A percentile compares a stretch with the other conserved stretches of the same genome.
phyloP scores from a whole-genome alignment of 305 asterid genomes.

The Fraxinus baroniana region DNA sequence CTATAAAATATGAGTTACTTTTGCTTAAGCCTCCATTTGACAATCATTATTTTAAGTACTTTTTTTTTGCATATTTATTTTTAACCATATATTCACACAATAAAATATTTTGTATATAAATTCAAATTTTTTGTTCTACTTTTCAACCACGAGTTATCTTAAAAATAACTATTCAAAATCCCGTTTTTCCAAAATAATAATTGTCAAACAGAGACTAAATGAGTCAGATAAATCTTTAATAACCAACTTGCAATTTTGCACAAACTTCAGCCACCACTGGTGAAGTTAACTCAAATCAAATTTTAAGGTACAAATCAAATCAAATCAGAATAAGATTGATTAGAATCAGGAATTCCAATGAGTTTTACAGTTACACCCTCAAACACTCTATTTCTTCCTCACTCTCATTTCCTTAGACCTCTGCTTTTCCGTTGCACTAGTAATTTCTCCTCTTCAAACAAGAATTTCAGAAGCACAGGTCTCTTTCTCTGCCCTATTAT shows the following conservation, averaged over 20 bases:
- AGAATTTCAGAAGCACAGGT: constrained; percentile 29
- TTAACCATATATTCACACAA: too few relatives aligned
- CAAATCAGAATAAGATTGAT: neutral
- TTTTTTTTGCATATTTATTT: too few relatives aligned
- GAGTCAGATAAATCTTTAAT: neutral
- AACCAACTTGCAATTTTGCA: neutral
- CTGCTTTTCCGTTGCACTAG: neutral
- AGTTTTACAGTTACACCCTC: constrained; percentile 27
- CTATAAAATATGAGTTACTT: too few relatives aligned
- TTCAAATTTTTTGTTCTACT: too few relatives aligned
- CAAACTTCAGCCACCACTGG: neutral
- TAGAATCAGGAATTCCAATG: constrained; percentile 24
- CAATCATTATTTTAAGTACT: too few relatives aligned
- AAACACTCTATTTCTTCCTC: constrained; percentile 1
- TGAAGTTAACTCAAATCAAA: neutral
- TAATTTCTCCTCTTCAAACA: constrained; percentile 11
- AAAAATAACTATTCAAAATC: too few relatives aligned
- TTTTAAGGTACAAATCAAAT: neutral
- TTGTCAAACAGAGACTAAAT: neutral
- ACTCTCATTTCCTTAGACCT: neutral
- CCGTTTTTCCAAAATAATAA: too few relatives aligned
- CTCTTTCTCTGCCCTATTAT: constrained; percentile 7
- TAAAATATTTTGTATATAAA: too few relatives aligned
- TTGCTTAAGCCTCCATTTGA: neutral
- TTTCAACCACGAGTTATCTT: too few relatives aligned